Base-by-base conservation (phyloP, 78 protist species). In the Bodo saltans region DNA sequence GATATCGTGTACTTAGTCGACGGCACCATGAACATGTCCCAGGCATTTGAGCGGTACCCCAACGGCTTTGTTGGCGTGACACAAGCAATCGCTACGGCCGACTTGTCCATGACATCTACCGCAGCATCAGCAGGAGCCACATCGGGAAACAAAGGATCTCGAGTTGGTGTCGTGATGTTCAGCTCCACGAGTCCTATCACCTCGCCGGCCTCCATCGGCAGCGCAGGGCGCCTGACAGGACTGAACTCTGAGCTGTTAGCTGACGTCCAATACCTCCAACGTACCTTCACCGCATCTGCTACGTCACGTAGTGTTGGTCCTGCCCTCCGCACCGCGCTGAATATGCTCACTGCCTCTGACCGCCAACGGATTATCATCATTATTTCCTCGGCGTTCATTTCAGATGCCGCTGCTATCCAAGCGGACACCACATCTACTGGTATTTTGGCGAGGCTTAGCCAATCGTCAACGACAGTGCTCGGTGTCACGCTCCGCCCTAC, bases 221-320 rank as follows among this genome's bases (percentile, higher is more conserved):
- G 38, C 41, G 25, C 69, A n/a, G 81, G 81, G 12, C 35, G 53
- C 69, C 81, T 76, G 53, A 39, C 81, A 32, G 81, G 81, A 4
- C 39, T 34, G 47, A 3, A 12, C 67, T 47, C 81, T 25, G 81
- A 76, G 60, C 52, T 4, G 38, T 3, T 1, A 27, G 25, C 8
- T 25, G 81, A 76, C 72, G 69, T 76, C 34, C 34, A 21, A 3
- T 76, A 67, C 69, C 81, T 42, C 42, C 42, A 39, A 28, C 17
- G 8, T 28, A 39, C 17, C 81, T 76, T 27, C 81, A 76, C 8
- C 60, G 81, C 68, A 4, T 47, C 69, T 28, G 8, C 17, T 28
- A 38, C 38, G 69, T 33, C 42, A 8, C 60, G 60, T 17, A 47
- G 42, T 67, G 28, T 4, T 38, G 67, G 35, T 27, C 34, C 81